Evolutionary conservation across 345 rosid species (phyloP), one percentile per base, ranked within the genome.

Genomic region (Toxicodendron radicans): DNA sequence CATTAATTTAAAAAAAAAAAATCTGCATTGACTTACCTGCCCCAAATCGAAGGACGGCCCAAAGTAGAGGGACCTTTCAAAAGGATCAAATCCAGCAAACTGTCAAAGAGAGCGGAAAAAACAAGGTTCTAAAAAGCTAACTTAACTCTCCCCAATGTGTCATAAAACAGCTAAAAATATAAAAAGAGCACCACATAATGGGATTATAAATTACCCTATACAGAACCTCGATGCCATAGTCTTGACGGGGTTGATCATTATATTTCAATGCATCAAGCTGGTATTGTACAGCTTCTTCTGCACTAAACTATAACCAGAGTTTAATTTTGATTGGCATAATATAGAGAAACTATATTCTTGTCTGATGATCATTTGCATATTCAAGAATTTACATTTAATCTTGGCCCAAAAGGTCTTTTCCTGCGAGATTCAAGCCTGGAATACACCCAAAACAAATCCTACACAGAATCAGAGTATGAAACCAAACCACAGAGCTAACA

Each of bases 81-180:
- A 92, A 23, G 97, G 99, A 79, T 95, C 99, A 48, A 95, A 92
- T 75, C 99, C 97, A 73, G 99, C 97, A 85, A 95, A 92, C 99
- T 92, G 85, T 53, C 73, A 21, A 43, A 62, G 60, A 43, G 80
- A 75, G 66, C 45, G 45, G 20, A 6, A 65, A 64, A 8, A 68
- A 73, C 41, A 7, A 23, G 14, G 3, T 12, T 59, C 10, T 63
- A 41, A 71, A 68, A 7, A 74, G 32, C 46, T 52, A 38, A 38
- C 43, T 5, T 6, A 64, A 17, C 30, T 35, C 38, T 46, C 23
- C 16, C 49, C 23, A 18, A 52, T 32, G 27, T 27, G 27, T 46
- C 21, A 46, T 7, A 6, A 27, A 59, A 54, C 46, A 30, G n/a
- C 30, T 4, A 16, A 43, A n/a, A 70, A 1, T n/a, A 33, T 9